These are phyloP conservation scores for Suhomyces ambrosiae DNA, from an alignment of 1,139 yeast genomes.

Conservation along the genomic window DNA sequence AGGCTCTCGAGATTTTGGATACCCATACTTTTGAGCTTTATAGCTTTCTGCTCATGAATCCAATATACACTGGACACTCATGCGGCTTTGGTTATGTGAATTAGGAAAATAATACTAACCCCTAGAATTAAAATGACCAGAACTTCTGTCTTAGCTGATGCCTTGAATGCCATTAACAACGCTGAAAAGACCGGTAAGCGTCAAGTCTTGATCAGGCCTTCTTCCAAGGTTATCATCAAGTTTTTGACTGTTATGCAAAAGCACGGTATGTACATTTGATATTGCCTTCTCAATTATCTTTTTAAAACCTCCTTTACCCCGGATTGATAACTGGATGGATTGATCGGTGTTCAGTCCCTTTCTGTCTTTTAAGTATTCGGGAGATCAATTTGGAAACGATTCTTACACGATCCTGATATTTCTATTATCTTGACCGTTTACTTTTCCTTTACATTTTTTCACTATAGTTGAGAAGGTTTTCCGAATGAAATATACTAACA, in stretches of 20 bases:
- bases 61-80: slow-evolving; percentile 39
- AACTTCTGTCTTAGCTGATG: slow-evolving; percentile 98
- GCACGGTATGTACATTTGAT: slow-evolving; percentile 53
- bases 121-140: slow-evolving; percentile 74
- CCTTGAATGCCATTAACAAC: slow-evolving; percentile 96
- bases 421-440: slow-evolving; percentile 56
- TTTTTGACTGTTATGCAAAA: slow-evolving; percentile 97
- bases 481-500: slow-evolving; percentile 26
- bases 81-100: slow-evolving; percentile 28
- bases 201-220: slow-evolving; percentile 98
- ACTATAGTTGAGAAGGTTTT: not conserved
- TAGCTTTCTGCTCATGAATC: slow-evolving; percentile 36
- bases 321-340: slow-evolving; percentile 98
- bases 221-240: slow-evolving; percentile 97
- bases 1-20: slow-evolving; percentile 32
- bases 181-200: slow-evolving; percentile 99
- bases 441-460: slow-evolving; percentile 68
- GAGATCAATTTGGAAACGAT: slow-evolving; percentile 70
- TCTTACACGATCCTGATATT: slow-evolving; percentile 70
- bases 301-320: slow-evolving; percentile 38
- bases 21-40: slow-evolving; percentile 21
- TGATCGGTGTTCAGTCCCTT: slow-evolving; percentile 87
- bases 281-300: not conserved
- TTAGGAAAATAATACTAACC: slow-evolving; percentile 15
- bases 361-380: slow-evolving; percentile 98